These are phyloP conservation scores for Xylaria arbuscula DNA, from an alignment of 2,329 filamentous ascomycete species.

Conservation along the genomic window DNA sequence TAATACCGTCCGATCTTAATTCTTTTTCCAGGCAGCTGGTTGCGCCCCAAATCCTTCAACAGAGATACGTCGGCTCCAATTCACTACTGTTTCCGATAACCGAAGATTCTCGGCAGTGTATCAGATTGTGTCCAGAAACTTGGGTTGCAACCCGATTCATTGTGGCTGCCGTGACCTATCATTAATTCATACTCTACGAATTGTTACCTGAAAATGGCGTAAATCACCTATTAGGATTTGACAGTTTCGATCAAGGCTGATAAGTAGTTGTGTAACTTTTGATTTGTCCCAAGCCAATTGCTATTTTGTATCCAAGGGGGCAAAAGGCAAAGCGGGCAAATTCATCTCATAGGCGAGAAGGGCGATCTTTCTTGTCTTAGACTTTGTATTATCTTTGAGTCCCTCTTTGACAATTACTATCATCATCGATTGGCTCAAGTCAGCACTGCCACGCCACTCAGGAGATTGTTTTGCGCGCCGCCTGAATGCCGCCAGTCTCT, in stretches of 20 bases:
- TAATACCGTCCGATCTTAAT: slow-evolving; percentile 13
- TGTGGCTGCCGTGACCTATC: slow-evolving; percentile 18
- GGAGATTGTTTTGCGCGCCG: slow-evolving; percentile 9
- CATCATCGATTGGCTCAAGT: slow-evolving; percentile 17
- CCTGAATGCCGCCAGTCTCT: slow-evolving; percentile 10
- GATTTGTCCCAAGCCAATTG: background rate
- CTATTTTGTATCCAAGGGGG: background rate
- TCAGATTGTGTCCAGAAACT: slow-evolving; percentile 8
- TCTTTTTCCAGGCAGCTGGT: slow-evolving; percentile 15
- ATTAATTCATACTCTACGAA: slow-evolving; percentile 1
- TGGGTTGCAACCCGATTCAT: slow-evolving; percentile 1
- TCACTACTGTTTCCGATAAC: slow-evolving; percentile 24
- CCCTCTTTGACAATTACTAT: slow-evolving; percentile 6
- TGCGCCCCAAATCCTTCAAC: slow-evolving; percentile 2
- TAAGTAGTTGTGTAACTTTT: background rate
- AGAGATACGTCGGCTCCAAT: slow-evolving; percentile 13
- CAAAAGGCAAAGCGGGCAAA: background rate
- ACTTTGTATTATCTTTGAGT: background rate
- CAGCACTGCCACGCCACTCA: slow-evolving; percentile 32
- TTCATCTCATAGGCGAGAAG: background rate
- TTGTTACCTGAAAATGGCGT: background rate
- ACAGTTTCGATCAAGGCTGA: background rate
- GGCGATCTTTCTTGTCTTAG: slow-evolving; percentile 21
- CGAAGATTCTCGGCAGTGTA: slow-evolving; percentile 24
- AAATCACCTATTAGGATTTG: background rate